phyloP scores from a whole-genome alignment of 176 grass and related monocot species.

The Juncus effusus region DNA sequence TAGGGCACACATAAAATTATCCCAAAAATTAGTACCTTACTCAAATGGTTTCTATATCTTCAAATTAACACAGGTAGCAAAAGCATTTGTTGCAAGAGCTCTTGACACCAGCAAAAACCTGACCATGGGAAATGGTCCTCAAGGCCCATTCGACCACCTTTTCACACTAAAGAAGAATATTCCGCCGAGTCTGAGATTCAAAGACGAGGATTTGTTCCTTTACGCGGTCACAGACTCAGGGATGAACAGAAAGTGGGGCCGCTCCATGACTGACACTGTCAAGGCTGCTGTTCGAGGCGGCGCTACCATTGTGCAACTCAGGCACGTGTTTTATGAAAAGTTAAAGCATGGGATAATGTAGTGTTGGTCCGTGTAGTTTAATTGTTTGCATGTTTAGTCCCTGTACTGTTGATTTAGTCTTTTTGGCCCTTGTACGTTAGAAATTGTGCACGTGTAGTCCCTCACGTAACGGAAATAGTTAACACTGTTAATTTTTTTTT shows the following conservation, averaged over 20 bases:
- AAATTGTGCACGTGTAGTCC: too few species aligned
- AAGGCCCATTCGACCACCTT: conserved; percentile 89
- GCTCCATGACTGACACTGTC: conserved; percentile 62
- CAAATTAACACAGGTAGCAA: conserved; percentile 46
- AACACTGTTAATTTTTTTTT: too few species aligned
- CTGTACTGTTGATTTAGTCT: too few species aligned
- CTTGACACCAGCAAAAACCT: conserved; percentile 79
- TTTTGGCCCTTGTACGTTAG: too few species aligned
- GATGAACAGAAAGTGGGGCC: conserved; percentile 84
- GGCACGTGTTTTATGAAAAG: conserved; percentile 32
- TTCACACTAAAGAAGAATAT: conserved; percentile 56
- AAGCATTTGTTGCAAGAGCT: conserved; percentile 72
- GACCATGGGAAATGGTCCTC: conserved; percentile 66
- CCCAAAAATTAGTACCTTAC: too few species aligned
- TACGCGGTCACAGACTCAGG: conserved; percentile 89
- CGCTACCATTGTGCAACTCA: conserved; percentile 77
- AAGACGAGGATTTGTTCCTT: conserved; percentile 62
- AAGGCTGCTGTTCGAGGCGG: conserved; percentile 80
- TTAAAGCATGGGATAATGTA: too few species aligned
- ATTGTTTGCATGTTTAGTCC: too few species aligned
- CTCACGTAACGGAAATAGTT: too few species aligned
- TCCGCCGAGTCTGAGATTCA: conserved; percentile 31
- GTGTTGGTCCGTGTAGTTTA: too few species aligned
- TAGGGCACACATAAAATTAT: too few species aligned
- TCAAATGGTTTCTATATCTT: too few species aligned